phyloP scores from a whole-genome alignment of 805 yeast genomes.

The Starmerella bombicola region DNA sequence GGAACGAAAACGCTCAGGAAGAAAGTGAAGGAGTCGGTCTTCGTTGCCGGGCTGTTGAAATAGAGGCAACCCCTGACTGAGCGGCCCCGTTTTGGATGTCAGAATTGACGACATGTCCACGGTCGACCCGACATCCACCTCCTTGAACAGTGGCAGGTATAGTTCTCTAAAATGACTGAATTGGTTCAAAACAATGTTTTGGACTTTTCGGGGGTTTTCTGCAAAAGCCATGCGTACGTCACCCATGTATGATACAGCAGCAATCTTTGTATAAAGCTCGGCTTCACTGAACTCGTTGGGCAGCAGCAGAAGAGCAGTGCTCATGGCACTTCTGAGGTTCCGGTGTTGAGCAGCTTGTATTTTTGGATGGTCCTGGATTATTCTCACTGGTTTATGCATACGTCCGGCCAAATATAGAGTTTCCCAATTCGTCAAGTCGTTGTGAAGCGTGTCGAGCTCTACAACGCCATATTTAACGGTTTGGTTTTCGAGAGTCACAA shows the following conservation, averaged over 20 bases:
- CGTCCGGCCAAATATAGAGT: slow-evolving; percentile 84
- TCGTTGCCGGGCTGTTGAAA: slow-evolving; percentile 29
- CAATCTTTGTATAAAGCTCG: slow-evolving; percentile 63
- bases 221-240: slow-evolving; percentile 81
- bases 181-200: slow-evolving; percentile 75
- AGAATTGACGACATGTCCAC: slow-evolving; percentile 1
- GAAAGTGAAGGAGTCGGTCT: slow-evolving; percentile 33
- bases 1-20: slow-evolving; percentile 41
- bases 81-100: slow-evolving; percentile 19
- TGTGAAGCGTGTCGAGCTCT: slow-evolving; percentile 44
- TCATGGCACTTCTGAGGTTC: slow-evolving; percentile 66
- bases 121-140: slow-evolving; percentile 31
- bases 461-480: slow-evolving; percentile 80
- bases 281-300: slow-evolving; percentile 39
- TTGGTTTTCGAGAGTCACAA: slow-evolving; percentile 47
- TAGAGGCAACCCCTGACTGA: slow-evolving; percentile 25
- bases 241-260: slow-evolving; percentile 75
- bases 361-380: slow-evolving; percentile 38
- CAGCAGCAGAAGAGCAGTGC: slow-evolving; percentile 49
- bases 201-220: slow-evolving; percentile 80
- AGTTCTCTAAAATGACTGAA: slow-evolving; percentile 52
- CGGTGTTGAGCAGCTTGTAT: slow-evolving; percentile 30
- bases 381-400: slow-evolving; percentile 82
- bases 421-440: slow-evolving; percentile 74
- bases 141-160: slow-evolving; percentile 52